Conservation (phyloP, 2,329 filamentous ascomycete species). For the Fusarium albosuccineum region DNA sequence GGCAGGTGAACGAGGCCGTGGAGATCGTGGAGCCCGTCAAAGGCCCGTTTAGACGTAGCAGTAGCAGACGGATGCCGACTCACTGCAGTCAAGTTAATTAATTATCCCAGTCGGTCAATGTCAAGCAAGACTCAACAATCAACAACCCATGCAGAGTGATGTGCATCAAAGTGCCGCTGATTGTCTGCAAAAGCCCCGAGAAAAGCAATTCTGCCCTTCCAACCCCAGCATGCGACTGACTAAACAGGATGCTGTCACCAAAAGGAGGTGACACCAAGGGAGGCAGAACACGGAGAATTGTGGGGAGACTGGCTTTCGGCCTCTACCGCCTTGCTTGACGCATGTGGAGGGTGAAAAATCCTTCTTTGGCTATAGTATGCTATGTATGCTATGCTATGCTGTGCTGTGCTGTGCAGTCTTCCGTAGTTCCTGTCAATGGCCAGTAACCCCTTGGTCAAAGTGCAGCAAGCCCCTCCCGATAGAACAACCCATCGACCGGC, state of each 20-base stretch:
- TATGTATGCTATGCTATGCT: conserved; percentile 48
- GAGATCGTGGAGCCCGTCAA: background rate
- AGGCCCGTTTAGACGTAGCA: background rate
- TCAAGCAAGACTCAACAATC: background rate
- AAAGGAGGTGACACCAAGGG: conserved; percentile 15
- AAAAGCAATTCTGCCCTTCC: conserved; percentile 33
- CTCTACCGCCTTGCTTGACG: conserved; percentile 26
- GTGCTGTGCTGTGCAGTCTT: conserved; percentile 47
- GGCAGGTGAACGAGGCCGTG: background rate
- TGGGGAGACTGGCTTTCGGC: conserved; percentile 23
- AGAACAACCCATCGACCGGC: conserved; percentile 42
- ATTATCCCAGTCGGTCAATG: background rate
- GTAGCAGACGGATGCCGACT: conserved; percentile 19
- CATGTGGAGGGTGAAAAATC: conserved; percentile 40
- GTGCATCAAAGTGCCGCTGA: conserved; percentile 18
- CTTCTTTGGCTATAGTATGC: conserved; percentile 46
- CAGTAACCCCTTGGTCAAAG: conserved; percentile 39
- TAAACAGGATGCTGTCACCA: no score
- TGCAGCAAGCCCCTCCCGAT: conserved; percentile 40
- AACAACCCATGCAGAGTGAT: background rate
- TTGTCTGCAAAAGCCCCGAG: conserved; percentile 35
- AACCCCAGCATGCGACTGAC: background rate
- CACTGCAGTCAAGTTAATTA: conserved; percentile 11
- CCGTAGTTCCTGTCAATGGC: conserved; percentile 44
- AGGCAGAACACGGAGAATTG: conserved; percentile 20